Evolutionary conservation across 2,329 filamentous ascomycete species (phyloP).

Genomic region (Colletotrichum somersetense): DNA sequence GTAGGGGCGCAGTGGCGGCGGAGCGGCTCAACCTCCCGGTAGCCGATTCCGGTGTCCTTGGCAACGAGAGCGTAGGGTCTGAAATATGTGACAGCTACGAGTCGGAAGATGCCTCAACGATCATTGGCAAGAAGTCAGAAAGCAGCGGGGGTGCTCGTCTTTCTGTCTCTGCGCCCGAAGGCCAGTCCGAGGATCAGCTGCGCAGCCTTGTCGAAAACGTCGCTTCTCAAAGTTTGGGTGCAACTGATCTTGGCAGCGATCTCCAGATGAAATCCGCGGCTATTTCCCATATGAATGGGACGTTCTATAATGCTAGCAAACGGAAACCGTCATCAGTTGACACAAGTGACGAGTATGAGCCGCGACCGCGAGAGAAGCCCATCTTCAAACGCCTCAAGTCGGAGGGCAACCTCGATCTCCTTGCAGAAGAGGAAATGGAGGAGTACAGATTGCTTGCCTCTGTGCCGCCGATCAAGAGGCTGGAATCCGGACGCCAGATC

Average conservation of each 20-base stretch:
- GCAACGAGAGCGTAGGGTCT: slow-evolving; percentile 54
- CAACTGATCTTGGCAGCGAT: slow-evolving; percentile 58
- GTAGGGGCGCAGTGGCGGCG: slow-evolving; percentile 63
- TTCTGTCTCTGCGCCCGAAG: slow-evolving; percentile 48
- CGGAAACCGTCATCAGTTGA: slow-evolving; percentile 64
- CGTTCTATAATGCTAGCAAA: slow-evolving; percentile 66
- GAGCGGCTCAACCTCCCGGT: slow-evolving; percentile 63
- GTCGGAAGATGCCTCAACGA: slow-evolving; percentile 54
- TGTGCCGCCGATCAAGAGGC: slow-evolving; percentile 63
- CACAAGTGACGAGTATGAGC: slow-evolving; percentile 65
- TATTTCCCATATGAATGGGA: slow-evolving; percentile 41
- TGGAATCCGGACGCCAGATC: slow-evolving; percentile 67
- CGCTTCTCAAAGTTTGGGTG: slow-evolving; percentile 68
- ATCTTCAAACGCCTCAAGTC: slow-evolving; percentile 69
- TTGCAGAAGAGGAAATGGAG: slow-evolving; percentile 52
- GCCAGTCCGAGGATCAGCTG: slow-evolving; percentile 62
- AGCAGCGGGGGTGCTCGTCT: slow-evolving; percentile 26
- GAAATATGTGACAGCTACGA: slow-evolving; percentile 63
- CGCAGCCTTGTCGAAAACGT: slow-evolving; percentile 65
- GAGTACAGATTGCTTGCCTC: slow-evolving; percentile 62
- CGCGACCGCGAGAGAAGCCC: slow-evolving; percentile 53
- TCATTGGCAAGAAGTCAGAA: slow-evolving; percentile 24
- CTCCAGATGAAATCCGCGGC: slow-evolving; percentile 42
- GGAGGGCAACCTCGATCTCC: slow-evolving; percentile 55
- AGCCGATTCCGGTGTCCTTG: slow-evolving; percentile 44